These are phyloP conservation scores for Colletotrichum lupini DNA, from an alignment of 2,329 filamentous ascomycete genomes.

Conservation along the genomic window DNA sequence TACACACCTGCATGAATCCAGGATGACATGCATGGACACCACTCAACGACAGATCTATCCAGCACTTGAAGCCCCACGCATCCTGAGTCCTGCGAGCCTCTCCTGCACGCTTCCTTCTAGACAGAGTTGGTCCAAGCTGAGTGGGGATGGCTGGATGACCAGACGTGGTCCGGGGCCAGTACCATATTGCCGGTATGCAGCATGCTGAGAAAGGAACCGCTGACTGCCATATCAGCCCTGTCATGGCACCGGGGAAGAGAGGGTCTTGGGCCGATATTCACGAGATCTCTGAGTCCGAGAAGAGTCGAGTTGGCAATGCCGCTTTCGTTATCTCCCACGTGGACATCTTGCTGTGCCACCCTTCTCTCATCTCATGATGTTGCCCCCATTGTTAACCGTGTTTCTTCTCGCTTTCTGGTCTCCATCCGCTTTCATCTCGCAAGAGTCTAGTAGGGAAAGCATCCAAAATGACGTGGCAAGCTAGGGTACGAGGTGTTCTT, in stretches of 20 bases:
- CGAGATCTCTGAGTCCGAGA: neutral
- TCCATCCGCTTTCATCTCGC: neutral
- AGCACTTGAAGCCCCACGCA: neutral
- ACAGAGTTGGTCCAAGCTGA: neutral
- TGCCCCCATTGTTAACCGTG: neutral
- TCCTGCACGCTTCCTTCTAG: neutral
- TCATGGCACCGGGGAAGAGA: neutral
- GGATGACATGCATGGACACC: neutral
- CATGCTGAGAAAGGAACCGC: neutral
- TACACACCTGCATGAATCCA: neutral
- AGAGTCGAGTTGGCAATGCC: neutral
- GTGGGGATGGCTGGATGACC: neutral
- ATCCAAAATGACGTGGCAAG: neutral
- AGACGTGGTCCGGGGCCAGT: neutral
- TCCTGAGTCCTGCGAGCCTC: neutral
- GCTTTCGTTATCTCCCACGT: neutral
- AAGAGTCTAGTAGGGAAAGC: neutral
- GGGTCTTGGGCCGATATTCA: neutral
- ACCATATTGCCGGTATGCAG: neutral
- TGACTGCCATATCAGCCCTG: neutral
- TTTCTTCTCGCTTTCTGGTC: neutral
- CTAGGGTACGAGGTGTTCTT: neutral
- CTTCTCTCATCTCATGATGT: neutral
- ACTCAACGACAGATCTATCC: neutral
- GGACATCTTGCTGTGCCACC: neutral